Evolutionary conservation across 768 basidiomycete genomes (phyloP).

Genomic region (Zangia roseola): DNA sequence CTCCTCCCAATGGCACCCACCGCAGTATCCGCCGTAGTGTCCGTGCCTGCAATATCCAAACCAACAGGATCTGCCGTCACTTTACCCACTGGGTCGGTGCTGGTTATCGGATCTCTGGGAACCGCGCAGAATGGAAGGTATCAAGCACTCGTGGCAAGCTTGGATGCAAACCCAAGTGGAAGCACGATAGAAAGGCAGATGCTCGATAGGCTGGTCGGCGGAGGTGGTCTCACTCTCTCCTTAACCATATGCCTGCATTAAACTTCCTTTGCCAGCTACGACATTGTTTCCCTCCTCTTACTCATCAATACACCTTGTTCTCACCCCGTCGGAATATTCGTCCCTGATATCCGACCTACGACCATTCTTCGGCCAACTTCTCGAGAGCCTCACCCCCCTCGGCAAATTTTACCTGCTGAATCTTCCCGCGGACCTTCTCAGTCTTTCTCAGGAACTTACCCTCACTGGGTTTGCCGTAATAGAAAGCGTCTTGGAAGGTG

Average conservation of each 20-base stretch:
- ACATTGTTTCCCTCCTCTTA: constrained; percentile 53
- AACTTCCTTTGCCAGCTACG: constrained; percentile 45
- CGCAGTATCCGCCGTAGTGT: constrained; percentile 41
- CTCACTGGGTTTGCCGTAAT: constrained; percentile 65
- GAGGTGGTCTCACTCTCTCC: constrained; percentile 46
- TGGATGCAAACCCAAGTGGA: constrained; percentile 42
- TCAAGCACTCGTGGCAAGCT: constrained; percentile 61
- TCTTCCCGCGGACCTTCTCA: constrained; percentile 41
- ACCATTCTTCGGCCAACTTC: constrained; percentile 57
- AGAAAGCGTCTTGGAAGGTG: constrained; percentile 35
- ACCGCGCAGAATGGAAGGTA: constrained; percentile 82
- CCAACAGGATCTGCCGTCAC: constrained; percentile 25
- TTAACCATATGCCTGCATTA: not conserved
- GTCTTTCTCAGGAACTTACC: constrained; percentile 57
- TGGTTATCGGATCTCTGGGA: constrained; percentile 75
- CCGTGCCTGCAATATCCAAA: constrained; percentile 14
- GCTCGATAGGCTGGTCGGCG: constrained; percentile 78
- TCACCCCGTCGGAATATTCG: constrained; percentile 63
- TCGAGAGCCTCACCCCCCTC: constrained; percentile 57
- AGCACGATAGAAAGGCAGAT: constrained; percentile 72
- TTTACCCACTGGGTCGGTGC: constrained; percentile 44
- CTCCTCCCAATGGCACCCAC: constrained; percentile 55
- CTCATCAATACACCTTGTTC: constrained; percentile 65
- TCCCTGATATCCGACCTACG: constrained; percentile 51
- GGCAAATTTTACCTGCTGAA: constrained; percentile 71